Base-by-base conservation (phyloP, 176 grass and related monocot species). In the Microstegium vimineum region DNA sequence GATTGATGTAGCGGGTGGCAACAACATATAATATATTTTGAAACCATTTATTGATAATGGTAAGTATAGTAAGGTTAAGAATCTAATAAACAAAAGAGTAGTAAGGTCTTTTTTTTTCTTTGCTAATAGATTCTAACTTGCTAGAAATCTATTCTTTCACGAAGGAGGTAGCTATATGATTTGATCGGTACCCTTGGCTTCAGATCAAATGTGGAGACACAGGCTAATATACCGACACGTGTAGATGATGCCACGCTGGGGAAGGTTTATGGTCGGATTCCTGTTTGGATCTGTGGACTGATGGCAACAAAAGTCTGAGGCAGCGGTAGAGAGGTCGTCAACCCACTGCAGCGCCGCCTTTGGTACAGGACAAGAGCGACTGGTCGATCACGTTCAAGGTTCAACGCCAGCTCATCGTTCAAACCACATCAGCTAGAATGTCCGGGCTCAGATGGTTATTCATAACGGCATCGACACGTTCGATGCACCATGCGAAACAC, bases 321-420 rank as follows among this genome's bases (percentile, higher is more conserved):
- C 2, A 34, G 12, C 18, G 35, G 5, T 4, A 15, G 20, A 37
- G 30, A 54, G 4, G 64, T 78, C 59, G 59, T 69, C 63, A 69
- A 54, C n/a, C 62, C 45, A 35, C 23, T 26, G 18, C 14, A 3
- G 42, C 72, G 78, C 83, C 83, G 56, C 54, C 56, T 31, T 82
- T 66, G 37, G 54, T 15, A 85, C 77, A 81, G 3, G 13, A 18
- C 40, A 0, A 28, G 69, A 27, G 40, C 25, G 23, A 49, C 35
- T 18, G 12, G 23, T 37, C 52, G 14, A 54, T 22, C 56, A 59
- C 56, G 56, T 59, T 25, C 52, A 56, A 54, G 41, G 30, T 76
- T 89, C 77, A 77, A 85, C 41, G 79, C 33, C 65, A 72, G 51
- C 56, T 51, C 63, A 60, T 51, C 75, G 72, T 77, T 82, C 87